Evolutionary conservation across 768 basidiomycete species (phyloP).

Genomic region (Boletus sp.): DNA sequence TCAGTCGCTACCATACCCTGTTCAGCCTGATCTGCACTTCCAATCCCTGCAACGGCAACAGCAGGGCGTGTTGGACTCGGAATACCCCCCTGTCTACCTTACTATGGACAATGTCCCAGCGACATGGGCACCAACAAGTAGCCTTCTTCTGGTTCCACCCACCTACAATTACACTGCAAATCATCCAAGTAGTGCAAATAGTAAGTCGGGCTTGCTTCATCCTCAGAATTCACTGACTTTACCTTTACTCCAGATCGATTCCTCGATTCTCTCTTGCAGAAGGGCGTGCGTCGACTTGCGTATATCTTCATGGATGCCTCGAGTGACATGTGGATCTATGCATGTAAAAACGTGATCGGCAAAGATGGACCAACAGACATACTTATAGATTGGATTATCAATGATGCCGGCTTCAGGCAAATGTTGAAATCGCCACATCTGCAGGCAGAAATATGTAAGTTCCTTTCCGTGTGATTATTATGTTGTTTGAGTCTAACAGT

Average conservation of each 20-base stretch:
- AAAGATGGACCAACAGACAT: neutral
- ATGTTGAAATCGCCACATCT: neutral
- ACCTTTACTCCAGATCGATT: neutral
- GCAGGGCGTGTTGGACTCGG: neutral
- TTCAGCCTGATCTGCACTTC: too few relatives aligned
- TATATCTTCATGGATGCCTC: neutral
- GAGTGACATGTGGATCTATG: neutral
- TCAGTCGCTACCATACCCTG: too few relatives aligned
- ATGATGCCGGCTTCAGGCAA: neutral
- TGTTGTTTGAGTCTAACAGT: neutral
- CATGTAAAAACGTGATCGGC: neutral
- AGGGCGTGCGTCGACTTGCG: neutral
- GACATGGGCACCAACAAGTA: neutral
- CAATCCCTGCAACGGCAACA: too few relatives aligned
- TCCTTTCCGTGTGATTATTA: neutral
- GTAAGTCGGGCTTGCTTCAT: too few relatives aligned
- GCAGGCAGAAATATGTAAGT: neutral
- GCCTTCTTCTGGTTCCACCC: neutral
- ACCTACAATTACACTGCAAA: neutral
- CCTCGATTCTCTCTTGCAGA: neutral
- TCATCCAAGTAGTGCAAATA: neutral
- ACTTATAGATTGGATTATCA: neutral
- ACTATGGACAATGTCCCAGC: neutral
- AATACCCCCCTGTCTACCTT: neutral
- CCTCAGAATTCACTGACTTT: neutral